Percentiles rank a stretch among this genome's conserved stretches.
phyloP scores from a whole-genome alignment of 768 basidiomycete species.

The Mycena epipterygia region DNA sequence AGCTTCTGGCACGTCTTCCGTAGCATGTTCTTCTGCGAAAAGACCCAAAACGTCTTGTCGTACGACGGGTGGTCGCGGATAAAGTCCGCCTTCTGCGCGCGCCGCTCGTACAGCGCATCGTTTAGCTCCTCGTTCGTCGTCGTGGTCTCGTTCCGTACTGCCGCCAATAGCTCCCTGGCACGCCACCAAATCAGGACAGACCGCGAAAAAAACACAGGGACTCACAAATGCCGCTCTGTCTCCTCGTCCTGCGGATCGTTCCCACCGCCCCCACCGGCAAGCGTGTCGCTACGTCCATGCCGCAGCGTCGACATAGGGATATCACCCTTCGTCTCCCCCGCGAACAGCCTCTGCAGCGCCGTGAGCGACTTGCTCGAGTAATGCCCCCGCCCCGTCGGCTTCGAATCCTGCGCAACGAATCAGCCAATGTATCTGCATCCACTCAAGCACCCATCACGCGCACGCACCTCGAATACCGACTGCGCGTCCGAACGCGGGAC shows the following conservation, averaged over 20 bases:
- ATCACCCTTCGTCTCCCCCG: slow-evolving; percentile 67
- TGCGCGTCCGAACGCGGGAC: slow-evolving; percentile 50
- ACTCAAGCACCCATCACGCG: background rate
- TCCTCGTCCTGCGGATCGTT: slow-evolving; percentile 66
- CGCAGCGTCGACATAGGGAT: slow-evolving; percentile 73
- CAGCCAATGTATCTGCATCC: too few relatives aligned
- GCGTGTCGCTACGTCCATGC: slow-evolving; percentile 52
- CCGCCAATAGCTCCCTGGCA: slow-evolving; percentile 80
- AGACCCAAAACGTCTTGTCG: slow-evolving; percentile 91
- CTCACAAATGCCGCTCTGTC: slow-evolving; percentile 82
- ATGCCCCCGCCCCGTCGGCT: slow-evolving; percentile 48
- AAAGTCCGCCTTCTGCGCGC: slow-evolving; percentile 87
- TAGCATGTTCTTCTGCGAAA: slow-evolving; percentile 82
- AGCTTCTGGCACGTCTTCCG: slow-evolving; percentile 86
- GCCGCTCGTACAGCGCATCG: slow-evolving; percentile 77
- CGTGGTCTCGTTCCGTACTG: slow-evolving; percentile 67
- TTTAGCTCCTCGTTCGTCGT: slow-evolving; percentile 63
- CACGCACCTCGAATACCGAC: slow-evolving; percentile 9
- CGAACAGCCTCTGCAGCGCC: slow-evolving; percentile 75
- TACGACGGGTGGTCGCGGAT: slow-evolving; percentile 91
- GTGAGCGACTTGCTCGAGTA: slow-evolving; percentile 70
- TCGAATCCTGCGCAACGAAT: background rate
- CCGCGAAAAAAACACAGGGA: slow-evolving; percentile 9
- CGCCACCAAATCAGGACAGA: slow-evolving; percentile 6
- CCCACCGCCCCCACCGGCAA: slow-evolving; percentile 29